A percentile compares a stretch with the other conserved stretches of the same genome.
Conservation (phyloP, 495 filamentous ascomycete species). For the Podospora appendiculata region DNA sequence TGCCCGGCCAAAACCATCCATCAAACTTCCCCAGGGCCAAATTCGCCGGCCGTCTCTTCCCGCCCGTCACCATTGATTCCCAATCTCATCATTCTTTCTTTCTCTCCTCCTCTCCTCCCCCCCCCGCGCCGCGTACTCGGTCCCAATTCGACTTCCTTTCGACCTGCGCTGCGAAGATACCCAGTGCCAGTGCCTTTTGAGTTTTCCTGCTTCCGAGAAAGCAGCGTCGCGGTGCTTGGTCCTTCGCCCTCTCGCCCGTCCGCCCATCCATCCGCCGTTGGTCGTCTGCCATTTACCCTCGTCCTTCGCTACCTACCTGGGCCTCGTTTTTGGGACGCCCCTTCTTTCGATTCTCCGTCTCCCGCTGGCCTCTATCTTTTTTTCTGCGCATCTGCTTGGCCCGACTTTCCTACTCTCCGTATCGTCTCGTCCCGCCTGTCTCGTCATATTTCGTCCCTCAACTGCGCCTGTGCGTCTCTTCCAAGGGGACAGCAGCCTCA, state of each 20-base stretch:
- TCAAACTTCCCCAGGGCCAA: conserved; percentile 11
- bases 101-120: conserved; percentile 17
- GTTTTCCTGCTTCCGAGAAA: conserved; percentile 4
- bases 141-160: conserved; percentile 9
- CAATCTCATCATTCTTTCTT: conserved; percentile 36
- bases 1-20: not conserved
- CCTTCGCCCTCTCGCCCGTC: conserved; percentile 3
- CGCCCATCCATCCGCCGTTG: no score
- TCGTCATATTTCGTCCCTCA: not conserved
- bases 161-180: conserved; percentile 1
- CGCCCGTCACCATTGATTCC: conserved; percentile 26
- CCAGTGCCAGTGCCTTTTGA: not conserved
- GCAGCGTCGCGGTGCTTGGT: conserved; percentile 5
- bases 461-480: not conserved
- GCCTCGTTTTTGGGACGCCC: conserved; percentile 14
- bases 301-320: not conserved
- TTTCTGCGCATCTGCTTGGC: conserved; percentile 6
- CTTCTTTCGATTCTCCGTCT: conserved; percentile 19
- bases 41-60: conserved; percentile 11
- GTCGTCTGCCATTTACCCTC: not conserved
- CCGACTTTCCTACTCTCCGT: conserved; percentile 5
- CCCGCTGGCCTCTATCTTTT: conserved; percentile 7
- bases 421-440: not conserved
- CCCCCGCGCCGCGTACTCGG: conserved; percentile 7
- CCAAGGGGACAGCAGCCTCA: not conserved